These are phyloP conservation scores for Heritiera littoralis DNA, from an alignment of 345 rosid species.

Conservation along the genomic window DNA sequence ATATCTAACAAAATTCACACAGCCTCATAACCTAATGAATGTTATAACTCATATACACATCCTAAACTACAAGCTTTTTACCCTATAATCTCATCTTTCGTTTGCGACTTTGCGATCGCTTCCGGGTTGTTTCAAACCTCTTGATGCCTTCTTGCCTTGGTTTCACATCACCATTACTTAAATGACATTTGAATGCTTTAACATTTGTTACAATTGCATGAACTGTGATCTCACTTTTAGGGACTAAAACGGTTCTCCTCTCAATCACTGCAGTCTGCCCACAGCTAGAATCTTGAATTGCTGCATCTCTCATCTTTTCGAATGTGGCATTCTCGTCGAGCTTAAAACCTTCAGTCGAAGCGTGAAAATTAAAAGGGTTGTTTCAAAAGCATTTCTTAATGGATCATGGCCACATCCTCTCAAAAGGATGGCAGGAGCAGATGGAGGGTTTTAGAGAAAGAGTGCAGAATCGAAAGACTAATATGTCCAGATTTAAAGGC, in stretches of 20 bases:
- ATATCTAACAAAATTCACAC: slow-evolving; percentile 70
- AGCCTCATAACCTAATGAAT: slow-evolving; percentile 28
- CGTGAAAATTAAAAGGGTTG: too few species aligned
- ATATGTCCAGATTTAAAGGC: too few species aligned
- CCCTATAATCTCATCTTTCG: slow-evolving; percentile 42
- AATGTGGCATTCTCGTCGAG: slow-evolving; percentile 49
- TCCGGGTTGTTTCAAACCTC: slow-evolving; percentile 38
- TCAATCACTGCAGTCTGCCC: slow-evolving; percentile 57
- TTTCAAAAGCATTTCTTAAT: too few species aligned
- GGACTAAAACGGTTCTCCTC: slow-evolving; percentile 38
- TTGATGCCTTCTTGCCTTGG: slow-evolving; percentile 40
- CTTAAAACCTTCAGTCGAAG: slow-evolving; percentile 33
- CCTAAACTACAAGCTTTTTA: background rate
- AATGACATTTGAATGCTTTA: slow-evolving; percentile 42
- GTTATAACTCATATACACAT: slow-evolving; percentile 23
- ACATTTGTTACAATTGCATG: slow-evolving; percentile 73
- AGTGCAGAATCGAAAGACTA: too few species aligned
- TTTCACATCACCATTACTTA: slow-evolving; percentile 51
- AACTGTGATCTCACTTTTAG: slow-evolving; percentile 55
- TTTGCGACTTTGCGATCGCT: slow-evolving; percentile 57
- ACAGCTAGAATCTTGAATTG: slow-evolving; percentile 47
- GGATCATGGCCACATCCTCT: too few species aligned
- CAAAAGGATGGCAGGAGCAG: too few species aligned
- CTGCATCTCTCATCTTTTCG: slow-evolving; percentile 55
- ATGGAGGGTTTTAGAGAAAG: too few species aligned